These are phyloP conservation scores for Fraxinus pennsylvanica DNA, from an alignment of 257 asterid genomes.

Conservation along the genomic window DNA sequence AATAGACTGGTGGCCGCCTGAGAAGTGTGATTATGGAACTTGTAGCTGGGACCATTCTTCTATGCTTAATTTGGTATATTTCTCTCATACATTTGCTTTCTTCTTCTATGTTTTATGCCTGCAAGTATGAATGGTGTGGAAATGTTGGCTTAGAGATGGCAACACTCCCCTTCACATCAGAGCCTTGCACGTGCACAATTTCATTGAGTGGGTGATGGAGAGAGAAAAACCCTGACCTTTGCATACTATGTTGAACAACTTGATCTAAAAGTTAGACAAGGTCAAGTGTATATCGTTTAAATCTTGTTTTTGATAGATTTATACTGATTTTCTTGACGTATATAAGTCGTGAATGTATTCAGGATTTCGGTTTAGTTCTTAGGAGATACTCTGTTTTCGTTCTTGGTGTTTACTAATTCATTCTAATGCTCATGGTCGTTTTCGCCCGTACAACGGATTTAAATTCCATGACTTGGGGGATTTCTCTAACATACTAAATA, in stretches of 20 bases:
- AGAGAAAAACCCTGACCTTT: background rate
- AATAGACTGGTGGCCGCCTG: conserved; percentile 66
- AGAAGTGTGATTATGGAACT: conserved; percentile 59
- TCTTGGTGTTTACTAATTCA: background rate
- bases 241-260: background rate
- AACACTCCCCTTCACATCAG: background rate
- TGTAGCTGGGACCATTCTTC: conserved; percentile 61
- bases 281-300: background rate
- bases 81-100: background rate
- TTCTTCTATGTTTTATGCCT: background rate
- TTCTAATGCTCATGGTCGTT: background rate
- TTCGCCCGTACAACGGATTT: background rate
- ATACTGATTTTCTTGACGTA: background rate
- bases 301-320: background rate
- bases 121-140: background rate
- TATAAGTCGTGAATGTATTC: background rate
- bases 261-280: background rate
- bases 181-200: too few species aligned
- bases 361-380: background rate
- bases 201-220: background rate
- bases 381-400: background rate
- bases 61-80: conserved; percentile 25
- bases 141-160: background rate
- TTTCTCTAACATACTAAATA: background rate
- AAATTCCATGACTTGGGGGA: background rate